These are phyloP conservation scores for Penicillium occitanis DNA, from an alignment of 2,329 filamentous ascomycete genomes.

Conservation along the genomic window DNA sequence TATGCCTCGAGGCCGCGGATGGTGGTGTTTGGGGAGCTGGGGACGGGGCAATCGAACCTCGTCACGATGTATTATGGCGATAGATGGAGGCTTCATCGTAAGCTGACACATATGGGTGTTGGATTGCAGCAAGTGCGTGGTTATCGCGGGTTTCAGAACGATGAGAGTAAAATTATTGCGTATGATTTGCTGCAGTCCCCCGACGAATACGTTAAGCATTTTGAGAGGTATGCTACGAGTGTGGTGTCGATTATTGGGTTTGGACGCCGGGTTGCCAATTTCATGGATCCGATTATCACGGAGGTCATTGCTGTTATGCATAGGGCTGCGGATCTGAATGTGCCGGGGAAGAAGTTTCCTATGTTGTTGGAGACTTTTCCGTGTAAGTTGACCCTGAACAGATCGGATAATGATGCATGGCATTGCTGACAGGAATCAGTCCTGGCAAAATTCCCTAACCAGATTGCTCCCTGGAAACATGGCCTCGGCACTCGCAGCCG, in stretches of 20 bases:
- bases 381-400: constrained; percentile 12
- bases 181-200: constrained; percentile 30
- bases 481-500: constrained; percentile 49
- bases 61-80: constrained; percentile 29
- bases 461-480: constrained; percentile 54
- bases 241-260: constrained; percentile 55
- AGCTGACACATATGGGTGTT: constrained; percentile 55
- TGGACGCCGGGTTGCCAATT: constrained; percentile 46
- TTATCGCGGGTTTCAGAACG: constrained; percentile 57
- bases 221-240: constrained; percentile 52
- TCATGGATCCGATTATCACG: constrained; percentile 35
- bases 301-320: constrained; percentile 63
- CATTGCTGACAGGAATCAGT: constrained; percentile 23
- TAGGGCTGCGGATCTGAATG: constrained; percentile 56
- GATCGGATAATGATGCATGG: not conserved
- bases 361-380: constrained; percentile 60
- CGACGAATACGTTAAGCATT: constrained; percentile 46
- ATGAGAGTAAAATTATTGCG: constrained; percentile 50
- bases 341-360: constrained; percentile 56
- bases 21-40: constrained; percentile 32
- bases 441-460: constrained; percentile 51
- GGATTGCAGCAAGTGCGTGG: constrained; percentile 57
- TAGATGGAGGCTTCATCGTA: constrained; percentile 46
- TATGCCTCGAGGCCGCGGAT: constrained; percentile 37
- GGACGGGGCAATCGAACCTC: constrained; percentile 18